Evolutionary conservation across 2,329 filamentous ascomycete species (phyloP).

Genomic region (Sporothrix protearum): DNA sequence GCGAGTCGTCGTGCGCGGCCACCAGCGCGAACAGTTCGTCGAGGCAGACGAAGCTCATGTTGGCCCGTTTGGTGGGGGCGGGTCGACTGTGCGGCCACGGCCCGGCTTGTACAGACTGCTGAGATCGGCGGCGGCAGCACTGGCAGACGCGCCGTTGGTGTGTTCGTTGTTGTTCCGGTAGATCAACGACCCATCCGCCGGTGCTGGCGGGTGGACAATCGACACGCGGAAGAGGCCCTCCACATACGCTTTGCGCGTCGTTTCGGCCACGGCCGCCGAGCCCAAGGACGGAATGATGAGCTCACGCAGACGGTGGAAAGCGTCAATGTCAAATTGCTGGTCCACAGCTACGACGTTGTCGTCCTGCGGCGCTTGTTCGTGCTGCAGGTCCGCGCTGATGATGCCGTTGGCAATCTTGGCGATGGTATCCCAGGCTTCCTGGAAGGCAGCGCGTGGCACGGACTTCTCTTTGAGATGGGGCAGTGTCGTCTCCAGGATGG

Average conservation of each 20-base stretch:
- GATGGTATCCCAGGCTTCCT: conserved; percentile 67
- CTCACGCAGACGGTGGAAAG: conserved; percentile 65
- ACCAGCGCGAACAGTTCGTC: conserved; percentile 73
- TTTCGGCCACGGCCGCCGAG: conserved; percentile 60
- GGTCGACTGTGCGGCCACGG: conserved; percentile 67
- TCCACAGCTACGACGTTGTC: conserved; percentile 54
- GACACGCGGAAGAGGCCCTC: conserved; percentile 77
- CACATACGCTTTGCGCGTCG: conserved; percentile 65
- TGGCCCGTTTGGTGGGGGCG: conserved; percentile 61
- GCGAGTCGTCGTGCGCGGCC: conserved; percentile 38
- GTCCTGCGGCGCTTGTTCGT: conserved; percentile 43
- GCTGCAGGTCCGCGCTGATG: conserved; percentile 58
- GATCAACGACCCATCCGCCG: conserved; percentile 54
- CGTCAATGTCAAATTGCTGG: conserved; percentile 74
- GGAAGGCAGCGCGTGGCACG: conserved; percentile 45
- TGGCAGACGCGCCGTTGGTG: background rate
- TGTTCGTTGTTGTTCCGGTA: conserved; percentile 49
- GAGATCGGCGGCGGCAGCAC: conserved; percentile 38
- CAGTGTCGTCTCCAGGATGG: conserved; percentile 64
- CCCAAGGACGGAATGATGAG: conserved; percentile 74
- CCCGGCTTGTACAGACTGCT: conserved; percentile 61
- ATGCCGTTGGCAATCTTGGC: conserved; percentile 66
- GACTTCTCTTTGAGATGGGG: conserved; percentile 53
- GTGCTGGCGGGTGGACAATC: conserved; percentile 66
- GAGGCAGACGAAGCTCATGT: conserved; percentile 76